Percentiles rank a stretch among this genome's conserved stretches.
phyloP scores from a whole-genome alignment of 2,329 filamentous ascomycete species.

The Exophiala oligosperma region DNA sequence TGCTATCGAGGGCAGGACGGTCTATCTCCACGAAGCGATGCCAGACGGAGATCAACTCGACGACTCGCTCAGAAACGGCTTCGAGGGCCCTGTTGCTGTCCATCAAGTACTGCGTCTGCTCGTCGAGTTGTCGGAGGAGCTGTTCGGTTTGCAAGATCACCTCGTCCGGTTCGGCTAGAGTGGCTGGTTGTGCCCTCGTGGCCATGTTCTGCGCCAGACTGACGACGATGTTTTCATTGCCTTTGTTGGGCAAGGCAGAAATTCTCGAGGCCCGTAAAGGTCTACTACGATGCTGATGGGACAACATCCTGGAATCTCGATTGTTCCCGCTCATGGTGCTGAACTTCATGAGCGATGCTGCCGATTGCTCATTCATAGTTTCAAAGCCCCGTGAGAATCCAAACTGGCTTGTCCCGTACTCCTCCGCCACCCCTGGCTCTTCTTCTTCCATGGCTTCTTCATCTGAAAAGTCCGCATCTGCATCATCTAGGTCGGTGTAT shows the following conservation, averaged over 20 bases:
- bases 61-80: constrained; percentile 16
- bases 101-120: constrained; percentile 38
- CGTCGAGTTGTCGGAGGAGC: constrained; percentile 65
- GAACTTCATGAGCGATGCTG: constrained; percentile 35
- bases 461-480: constrained; percentile 17
- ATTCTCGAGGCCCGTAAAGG: constrained; percentile 18
- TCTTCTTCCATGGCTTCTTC: constrained; percentile 34
- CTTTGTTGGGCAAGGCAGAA: constrained; percentile 35
- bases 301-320: constrained; percentile 35
- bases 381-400: constrained; percentile 11
- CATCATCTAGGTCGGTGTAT: constrained; percentile 11
- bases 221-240: constrained; percentile 64
- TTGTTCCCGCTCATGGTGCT: constrained; percentile 42
- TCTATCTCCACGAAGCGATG: constrained; percentile 37
- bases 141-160: constrained; percentile 76
- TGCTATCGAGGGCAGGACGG: constrained; percentile 38
- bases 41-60: constrained; percentile 25
- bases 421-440: constrained; percentile 36
- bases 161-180: constrained; percentile 67
- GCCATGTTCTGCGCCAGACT: constrained; percentile 71
- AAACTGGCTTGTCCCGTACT: constrained; percentile 34
- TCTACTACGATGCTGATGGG: constrained; percentile 3
- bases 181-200: constrained; percentile 56
- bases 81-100: constrained; percentile 32
- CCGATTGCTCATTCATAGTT: constrained; percentile 10